These are phyloP conservation scores for Trichosporon sp. DNA, from an alignment of 1,284 basidiomycete species.

Conservation along the genomic window DNA sequence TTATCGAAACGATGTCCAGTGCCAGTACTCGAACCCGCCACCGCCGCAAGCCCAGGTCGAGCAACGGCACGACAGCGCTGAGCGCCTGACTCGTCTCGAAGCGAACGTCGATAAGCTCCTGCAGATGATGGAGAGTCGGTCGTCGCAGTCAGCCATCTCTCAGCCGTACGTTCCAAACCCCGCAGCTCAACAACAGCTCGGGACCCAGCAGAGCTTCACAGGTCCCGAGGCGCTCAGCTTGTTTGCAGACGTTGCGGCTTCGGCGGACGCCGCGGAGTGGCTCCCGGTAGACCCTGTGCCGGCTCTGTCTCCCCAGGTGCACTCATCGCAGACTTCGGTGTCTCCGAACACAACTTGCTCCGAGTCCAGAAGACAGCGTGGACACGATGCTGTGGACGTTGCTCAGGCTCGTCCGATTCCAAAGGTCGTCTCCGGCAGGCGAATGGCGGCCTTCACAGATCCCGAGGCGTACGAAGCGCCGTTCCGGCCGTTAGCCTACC, in stretches of 20 bases:
- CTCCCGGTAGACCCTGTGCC: conserved; percentile 11
- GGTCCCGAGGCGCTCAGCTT: background rate
- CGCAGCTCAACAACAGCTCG: background rate
- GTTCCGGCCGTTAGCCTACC: conserved; percentile 32
- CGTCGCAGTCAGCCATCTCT: background rate
- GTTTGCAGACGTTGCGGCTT: background rate
- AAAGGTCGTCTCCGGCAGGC: conserved; percentile 21
- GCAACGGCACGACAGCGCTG: background rate
- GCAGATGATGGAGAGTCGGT: conserved; percentile 34
- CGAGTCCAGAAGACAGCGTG: background rate
- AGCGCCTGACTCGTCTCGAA: conserved; percentile 28
- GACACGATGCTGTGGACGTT: background rate
- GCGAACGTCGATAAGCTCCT: conserved; percentile 29
- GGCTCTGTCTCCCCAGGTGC: background rate
- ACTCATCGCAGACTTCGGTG: background rate
- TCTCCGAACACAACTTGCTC: background rate
- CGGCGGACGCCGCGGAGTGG: conserved; percentile 17
- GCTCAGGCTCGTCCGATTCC: conserved; percentile 36
- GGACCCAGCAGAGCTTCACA: background rate
- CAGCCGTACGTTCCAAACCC: background rate
- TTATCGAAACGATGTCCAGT: conserved; percentile 26
- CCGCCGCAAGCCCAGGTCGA: conserved; percentile 20
- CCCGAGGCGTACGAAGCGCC: conserved; percentile 35
- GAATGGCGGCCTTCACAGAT: conserved; percentile 38
- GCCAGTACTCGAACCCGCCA: conserved; percentile 28